Base-by-base conservation (phyloP, 176 grass and related monocot species). In the Neostapfia colusana region DNA sequence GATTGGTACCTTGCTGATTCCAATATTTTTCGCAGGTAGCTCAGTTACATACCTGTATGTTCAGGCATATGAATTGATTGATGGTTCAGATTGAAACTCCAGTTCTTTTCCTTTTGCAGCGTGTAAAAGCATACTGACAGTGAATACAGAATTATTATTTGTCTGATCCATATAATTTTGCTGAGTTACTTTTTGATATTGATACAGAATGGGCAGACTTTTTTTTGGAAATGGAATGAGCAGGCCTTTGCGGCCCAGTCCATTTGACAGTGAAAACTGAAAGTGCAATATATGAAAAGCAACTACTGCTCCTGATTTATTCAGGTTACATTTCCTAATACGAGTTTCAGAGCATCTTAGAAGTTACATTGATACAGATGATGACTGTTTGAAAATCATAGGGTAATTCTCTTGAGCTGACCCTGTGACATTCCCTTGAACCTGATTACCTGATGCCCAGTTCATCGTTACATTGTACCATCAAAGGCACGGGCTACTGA, bases 271-370 rank as follows among this genome's bases (percentile, higher is more conserved):
- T 46, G 44, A 12, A 46, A 46, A 46, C 44, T 46, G 44, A 46
- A 46, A 46, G 13, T 46, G 44, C 13, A 15, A 12, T 13, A 46
- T 1, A 46, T 1, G 12, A 46, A 46, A 5, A 24, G 7, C 69
- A 56, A 39, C 63, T 35, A 65, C n/a, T n/a, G 31, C 37, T 73
- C 11, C 67, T n/a, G n/a, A n/a, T 74, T 73, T 14, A 54, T 67
- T 59, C 53, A 61, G 59, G 41, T 35, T n/a, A n/a, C n/a, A n/a
- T 41, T 72, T 66, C 38, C 37, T 79, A 10, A 31, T 24, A 15
- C 60, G 23, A 23, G 51, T 24, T 70, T 41, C 31, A 72, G 58
- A 39, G 17, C 66, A 55, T 49, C 58, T 81, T 93, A 31, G 31
- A 31, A 31, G 31, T 31, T 31, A 31, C 31, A 31, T 31, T 31